phyloP scores from a whole-genome alignment of 129 eudicot species.

The Kitagawia praeruptora region DNA sequence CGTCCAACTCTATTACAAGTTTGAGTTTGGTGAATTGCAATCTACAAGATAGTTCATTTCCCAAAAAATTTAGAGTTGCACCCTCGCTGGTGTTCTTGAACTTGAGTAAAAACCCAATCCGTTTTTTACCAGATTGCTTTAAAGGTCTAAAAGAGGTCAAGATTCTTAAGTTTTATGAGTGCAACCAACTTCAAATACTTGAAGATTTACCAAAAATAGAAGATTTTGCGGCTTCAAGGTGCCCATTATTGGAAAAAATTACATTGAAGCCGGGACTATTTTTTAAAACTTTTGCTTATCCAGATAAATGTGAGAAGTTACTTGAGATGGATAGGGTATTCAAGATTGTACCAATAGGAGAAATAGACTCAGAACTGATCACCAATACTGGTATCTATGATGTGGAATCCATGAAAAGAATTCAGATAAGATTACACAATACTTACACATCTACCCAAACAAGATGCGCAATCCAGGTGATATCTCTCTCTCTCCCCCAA shows the following conservation, averaged over 20 bases:
- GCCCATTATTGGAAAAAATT: not conserved
- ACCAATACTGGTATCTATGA: not conserved
- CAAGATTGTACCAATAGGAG: not conserved
- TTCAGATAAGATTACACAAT: not conserved
- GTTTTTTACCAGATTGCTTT: conserved; percentile 7
- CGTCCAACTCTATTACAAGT: no score
- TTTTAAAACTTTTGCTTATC: fast-evolving
- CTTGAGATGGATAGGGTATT: not conserved
- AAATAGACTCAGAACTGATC: not conserved
- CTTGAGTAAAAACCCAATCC: conserved; percentile 5
- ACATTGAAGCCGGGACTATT: not conserved
- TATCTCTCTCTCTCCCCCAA: not conserved
- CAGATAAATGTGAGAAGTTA: not conserved
- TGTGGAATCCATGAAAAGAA: not conserved
- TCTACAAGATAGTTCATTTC: no score
- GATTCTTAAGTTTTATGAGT: fast-evolving
- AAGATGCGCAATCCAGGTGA: conserved; percentile 3
- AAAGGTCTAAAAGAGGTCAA: not conserved
- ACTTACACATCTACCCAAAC: fast-evolving
- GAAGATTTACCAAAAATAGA: not conserved
- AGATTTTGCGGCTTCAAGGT: fast-evolving
- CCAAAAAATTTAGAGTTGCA: no score
- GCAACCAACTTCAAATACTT: not conserved
- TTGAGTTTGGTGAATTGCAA: no score
- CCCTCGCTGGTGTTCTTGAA: no score